phyloP scores from a whole-genome alignment of 768 basidiomycete genomes.

The Nidularia sp. region DNA sequence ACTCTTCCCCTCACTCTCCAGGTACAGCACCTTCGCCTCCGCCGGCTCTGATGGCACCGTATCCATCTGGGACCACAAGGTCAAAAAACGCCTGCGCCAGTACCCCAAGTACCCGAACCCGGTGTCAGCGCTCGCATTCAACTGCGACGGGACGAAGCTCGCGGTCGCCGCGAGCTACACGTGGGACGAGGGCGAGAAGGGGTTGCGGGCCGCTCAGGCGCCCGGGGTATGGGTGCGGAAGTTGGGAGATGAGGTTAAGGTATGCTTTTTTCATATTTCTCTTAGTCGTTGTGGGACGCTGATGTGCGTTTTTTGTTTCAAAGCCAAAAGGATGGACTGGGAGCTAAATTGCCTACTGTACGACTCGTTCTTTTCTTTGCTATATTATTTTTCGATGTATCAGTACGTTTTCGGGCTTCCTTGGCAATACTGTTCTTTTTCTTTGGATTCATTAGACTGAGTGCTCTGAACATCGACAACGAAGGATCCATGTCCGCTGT shows the following conservation, averaged over 20 bases:
- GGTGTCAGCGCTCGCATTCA: slow-evolving; percentile 81
- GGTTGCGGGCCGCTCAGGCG: slow-evolving; percentile 57
- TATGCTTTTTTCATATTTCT: neutral
- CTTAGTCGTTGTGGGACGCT: neutral
- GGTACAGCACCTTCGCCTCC: slow-evolving; percentile 92
- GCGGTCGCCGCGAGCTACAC: slow-evolving; percentile 87
- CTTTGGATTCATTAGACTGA: too few relatives aligned
- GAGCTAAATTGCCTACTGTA: neutral
- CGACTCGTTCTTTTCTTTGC: neutral
- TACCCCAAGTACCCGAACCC: slow-evolving; percentile 75
- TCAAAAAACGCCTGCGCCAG: slow-evolving; percentile 92
- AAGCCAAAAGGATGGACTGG: neutral
- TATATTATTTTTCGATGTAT: neutral
- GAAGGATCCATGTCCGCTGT: too few relatives aligned
- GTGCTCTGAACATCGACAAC: too few relatives aligned
- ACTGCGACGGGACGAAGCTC: slow-evolving; percentile 75
- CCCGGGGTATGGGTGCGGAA: slow-evolving; percentile 60
- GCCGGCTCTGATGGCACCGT: slow-evolving; percentile 93
- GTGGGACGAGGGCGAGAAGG: slow-evolving; percentile 84
- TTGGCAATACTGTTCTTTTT: too few relatives aligned
- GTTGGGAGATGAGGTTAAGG: slow-evolving; percentile 78
- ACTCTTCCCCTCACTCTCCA: slow-evolving; percentile 17
- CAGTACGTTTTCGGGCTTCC: too few relatives aligned
- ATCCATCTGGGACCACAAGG: slow-evolving; percentile 95
- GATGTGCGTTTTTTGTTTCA: neutral